Base-by-base conservation (phyloP, 1,284 basidiomycete species). In the Meripilus lineatus region DNA sequence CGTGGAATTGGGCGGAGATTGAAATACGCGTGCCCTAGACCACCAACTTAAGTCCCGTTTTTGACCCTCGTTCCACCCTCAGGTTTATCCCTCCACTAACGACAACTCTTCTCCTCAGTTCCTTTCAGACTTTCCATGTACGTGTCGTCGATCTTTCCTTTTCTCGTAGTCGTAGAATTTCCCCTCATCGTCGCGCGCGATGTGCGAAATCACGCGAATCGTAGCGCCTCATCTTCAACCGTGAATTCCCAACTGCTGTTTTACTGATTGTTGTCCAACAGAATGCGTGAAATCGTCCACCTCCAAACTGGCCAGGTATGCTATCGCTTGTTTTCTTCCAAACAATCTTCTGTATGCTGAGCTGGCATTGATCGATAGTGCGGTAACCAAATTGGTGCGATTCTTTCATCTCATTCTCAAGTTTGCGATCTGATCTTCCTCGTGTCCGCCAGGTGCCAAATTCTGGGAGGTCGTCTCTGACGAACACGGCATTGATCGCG, bases 401-500 rank as follows among this genome's bases (percentile, higher is more conserved):
- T 45, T 32, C 47, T 28, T 45, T 32, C 47, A 45, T 35, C 51
- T 50, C 48, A 57, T 47, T 32, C 45, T 41, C 42, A 50, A 21
- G 33, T 48, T 44, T 42, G 40, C 51, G 32, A 49, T n/a, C n/a
- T n/a, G n/a, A n/a, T n/a, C n/a, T n/a, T n/a, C n/a, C n/a, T n/a
- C 46, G 13, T 21, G 30, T 45, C 43, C 55, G 20, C 21, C 51
- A 89, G 88, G 89, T 86, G 89, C 91, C 77, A 96, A 96, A 73
- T 97, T 98, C 84, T 97, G 93, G 94, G 93, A 89, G 70, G 93
- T 92, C 58, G 84, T 98, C 64, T 94, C 92, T 49, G 93, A 97
- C 68, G 94, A 98, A 77, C 94, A 98, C 69, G 92, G 92, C 63
- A 93, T 97, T 68, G 90, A 90, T 69, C 76, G 75, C 66, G 89